A percentile compares a stretch with the other conserved stretches of the same genome.
Conservation (phyloP, 2,329 filamentous ascomycete species). For the Colletotrichum tropicale region DNA sequence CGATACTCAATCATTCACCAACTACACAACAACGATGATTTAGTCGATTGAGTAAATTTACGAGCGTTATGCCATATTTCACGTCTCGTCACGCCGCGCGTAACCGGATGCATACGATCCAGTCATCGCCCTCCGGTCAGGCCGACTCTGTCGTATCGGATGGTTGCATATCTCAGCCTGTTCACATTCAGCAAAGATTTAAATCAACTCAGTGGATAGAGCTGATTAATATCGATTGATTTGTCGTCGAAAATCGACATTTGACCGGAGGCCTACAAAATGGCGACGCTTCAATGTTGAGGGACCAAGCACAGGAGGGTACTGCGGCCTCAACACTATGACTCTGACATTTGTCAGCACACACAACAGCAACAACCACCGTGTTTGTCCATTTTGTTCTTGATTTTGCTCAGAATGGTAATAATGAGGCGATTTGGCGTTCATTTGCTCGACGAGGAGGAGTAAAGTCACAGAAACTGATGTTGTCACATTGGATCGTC, state of each 20-base stretch:
- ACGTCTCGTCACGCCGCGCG: background rate
- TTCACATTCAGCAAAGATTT: background rate
- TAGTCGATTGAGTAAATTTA: rapidly evolving
- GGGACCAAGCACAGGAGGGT: background rate
- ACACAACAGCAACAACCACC: background rate
- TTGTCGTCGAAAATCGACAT: background rate
- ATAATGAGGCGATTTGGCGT: background rate
- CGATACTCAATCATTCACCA: rapidly evolving
- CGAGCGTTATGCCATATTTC: background rate
- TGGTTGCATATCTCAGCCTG: background rate
- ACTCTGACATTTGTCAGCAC: background rate
- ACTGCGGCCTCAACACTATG: background rate
- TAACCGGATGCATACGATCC: background rate
- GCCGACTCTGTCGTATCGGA: background rate
- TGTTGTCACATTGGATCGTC: background rate
- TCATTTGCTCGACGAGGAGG: background rate
- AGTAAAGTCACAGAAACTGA: background rate
- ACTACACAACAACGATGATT: background rate
- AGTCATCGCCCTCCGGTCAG: background rate
- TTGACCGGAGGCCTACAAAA: background rate
- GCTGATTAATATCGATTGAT: background rate
- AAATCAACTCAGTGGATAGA: background rate
- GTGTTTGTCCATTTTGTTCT: background rate
- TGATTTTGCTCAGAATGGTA: background rate
- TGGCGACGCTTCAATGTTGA: background rate